Conservation (phyloP, 805 yeast genomes). For the Starmerella tilneyi region DNA sequence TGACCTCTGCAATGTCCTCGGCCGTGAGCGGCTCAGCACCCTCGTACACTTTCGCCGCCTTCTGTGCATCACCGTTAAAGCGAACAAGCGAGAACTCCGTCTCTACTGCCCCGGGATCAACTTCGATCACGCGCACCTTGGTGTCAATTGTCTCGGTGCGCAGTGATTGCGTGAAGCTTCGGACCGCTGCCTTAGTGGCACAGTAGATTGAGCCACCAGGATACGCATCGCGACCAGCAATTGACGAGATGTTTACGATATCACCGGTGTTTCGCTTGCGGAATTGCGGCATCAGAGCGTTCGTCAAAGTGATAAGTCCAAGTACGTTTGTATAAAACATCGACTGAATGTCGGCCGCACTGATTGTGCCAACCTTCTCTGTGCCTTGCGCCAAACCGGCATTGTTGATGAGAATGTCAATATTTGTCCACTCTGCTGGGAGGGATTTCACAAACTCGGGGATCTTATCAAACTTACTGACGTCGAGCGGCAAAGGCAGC, state of each 20-base stretch:
- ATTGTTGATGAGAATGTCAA: conserved; percentile 53
- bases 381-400: conserved; percentile 66
- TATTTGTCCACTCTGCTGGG: conserved; percentile 45
- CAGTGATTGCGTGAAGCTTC: conserved; percentile 47
- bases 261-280: conserved; percentile 55
- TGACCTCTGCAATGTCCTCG: conserved; percentile 64
- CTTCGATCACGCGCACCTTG: conserved; percentile 57
- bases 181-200: conserved; percentile 54
- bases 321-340: conserved; percentile 83
- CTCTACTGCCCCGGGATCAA: conserved; percentile 72
- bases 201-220: conserved; percentile 66
- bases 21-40: conserved; percentile 64
- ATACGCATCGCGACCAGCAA: conserved; percentile 62
- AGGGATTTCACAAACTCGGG: conserved; percentile 43
- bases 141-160: conserved; percentile 69
- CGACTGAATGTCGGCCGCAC: conserved; percentile 50
- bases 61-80: conserved; percentile 49
- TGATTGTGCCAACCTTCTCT: conserved; percentile 63
- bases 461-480: conserved; percentile 43
- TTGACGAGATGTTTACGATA: conserved; percentile 55
- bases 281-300: conserved; percentile 62
- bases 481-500: conserved; percentile 44
- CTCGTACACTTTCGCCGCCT: conserved; percentile 55
- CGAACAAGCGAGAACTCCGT: conserved; percentile 63
- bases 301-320: conserved; percentile 76